Evolutionary conservation across 2,329 filamentous ascomycete genomes (phyloP), one percentile per base, ranked within the genome.

Genomic region (Mycogone perniciosa): DNA sequence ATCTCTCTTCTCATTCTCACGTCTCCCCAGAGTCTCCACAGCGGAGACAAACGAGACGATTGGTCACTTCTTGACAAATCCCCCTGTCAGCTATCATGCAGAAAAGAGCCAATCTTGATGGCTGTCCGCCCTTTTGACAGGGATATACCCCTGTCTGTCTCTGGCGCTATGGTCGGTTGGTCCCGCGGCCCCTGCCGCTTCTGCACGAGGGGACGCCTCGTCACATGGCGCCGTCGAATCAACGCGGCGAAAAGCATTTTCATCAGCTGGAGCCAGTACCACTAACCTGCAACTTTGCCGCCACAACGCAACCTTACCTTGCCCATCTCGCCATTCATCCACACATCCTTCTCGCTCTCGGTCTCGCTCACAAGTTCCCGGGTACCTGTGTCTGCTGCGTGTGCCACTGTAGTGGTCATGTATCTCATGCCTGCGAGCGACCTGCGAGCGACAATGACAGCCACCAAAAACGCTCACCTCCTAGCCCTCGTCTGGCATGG

Each of bases 101-200:
- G 60, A 58, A 66, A 58, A 53, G 58, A 67, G 62, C 71, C 71
- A 73, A 72, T 72, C 70, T 67, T 60, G 64, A 64, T 64, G 62
- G 61, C 58, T 54, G 62, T 59, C 64, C 56, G 63, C 67, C 57
- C 50, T 57, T 30, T 53, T 50, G 51, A 48, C 44, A 59, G 54
- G 52, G 47, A 44, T 42, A 45, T 37, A 58, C 50, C 64, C 65
- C 53, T 64, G 64, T 46, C 48, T 50, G 57, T 57, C 59, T 60
- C 57, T 59, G 57, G 61, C 66, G 65, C 69, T 69, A 67, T 60
- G 62, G 65, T 67, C 69, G 69, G 69, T 71, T 70, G 69, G 69
- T 71, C 69, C 74, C 71, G 70, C 68, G 66, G 69, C 65, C 67
- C 71, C 71, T 68, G 64, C 66, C 62, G 66, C 62, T 62, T 64